A percentile compares a stretch with the other conserved stretches of the same genome.
Evolutionary conservation across 2,329 filamentous ascomycete species (phyloP).

Genomic region (Aspergillus calidoustus): DNA sequence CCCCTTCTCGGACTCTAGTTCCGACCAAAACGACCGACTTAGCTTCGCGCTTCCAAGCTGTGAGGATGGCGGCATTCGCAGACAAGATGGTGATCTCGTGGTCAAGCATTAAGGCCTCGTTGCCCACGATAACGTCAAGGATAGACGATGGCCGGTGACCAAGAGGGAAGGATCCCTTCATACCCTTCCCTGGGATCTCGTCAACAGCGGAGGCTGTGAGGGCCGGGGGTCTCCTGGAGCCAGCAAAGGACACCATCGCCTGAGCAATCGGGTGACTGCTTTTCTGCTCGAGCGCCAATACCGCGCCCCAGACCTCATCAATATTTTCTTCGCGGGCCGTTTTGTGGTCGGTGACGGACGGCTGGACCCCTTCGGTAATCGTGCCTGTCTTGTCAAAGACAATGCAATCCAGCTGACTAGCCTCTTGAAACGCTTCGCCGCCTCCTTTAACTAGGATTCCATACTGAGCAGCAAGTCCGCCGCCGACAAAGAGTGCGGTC

Average conservation of each 20-base stretch:
- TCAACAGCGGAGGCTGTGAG: conserved; percentile 48
- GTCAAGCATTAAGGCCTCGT: too few species aligned
- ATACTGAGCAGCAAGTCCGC: conserved; percentile 76
- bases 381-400: conserved; percentile 92
- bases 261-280: conserved; percentile 65
- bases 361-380: conserved; percentile 68
- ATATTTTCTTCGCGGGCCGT: conserved; percentile 43
- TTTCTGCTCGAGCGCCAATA: conserved; percentile 60
- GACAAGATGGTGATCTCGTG: too few species aligned
- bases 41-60: conserved; percentile 15
- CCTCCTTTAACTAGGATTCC: conserved; percentile 84
- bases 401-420: conserved; percentile 75
- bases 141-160: too few species aligned
- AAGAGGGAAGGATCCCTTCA: conserved; percentile 48
- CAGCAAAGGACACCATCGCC: conserved; percentile 58
- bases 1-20: conserved; percentile 1
- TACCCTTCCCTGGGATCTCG: conserved; percentile 62
- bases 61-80: background rate
- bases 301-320: conserved; percentile 50
- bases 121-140: too few species aligned
- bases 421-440: conserved; percentile 84
- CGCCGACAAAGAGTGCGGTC: conserved; percentile 81
- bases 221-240: conserved; percentile 28
- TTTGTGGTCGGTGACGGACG: conserved; percentile 59
- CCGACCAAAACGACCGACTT: conserved; percentile 14